phyloP scores from a whole-genome alignment of 345 rosid genomes.

The Heritiera fomes region DNA sequence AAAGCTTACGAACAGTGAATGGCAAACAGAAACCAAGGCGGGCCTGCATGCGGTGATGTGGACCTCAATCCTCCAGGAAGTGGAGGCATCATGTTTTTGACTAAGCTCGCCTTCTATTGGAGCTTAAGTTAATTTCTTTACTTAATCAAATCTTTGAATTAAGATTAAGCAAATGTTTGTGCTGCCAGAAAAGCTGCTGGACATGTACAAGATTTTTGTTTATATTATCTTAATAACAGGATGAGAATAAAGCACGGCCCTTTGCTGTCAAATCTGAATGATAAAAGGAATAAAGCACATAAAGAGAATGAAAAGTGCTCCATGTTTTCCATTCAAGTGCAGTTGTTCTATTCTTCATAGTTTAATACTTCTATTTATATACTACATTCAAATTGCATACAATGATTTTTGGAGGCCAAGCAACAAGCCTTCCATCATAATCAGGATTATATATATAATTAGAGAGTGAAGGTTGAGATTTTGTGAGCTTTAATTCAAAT shows the following conservation, averaged over 20 bases:
- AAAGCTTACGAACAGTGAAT: constrained; percentile 18
- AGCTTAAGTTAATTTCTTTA: constrained; percentile 16
- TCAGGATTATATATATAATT: too few relatives aligned
- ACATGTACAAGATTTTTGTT: background rate
- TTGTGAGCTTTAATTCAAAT: too few relatives aligned
- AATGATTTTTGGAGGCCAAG: too few relatives aligned
- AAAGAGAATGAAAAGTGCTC: too few relatives aligned
- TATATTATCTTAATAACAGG: background rate
- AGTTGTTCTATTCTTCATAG: too few relatives aligned
- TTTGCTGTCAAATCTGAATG: too few relatives aligned
- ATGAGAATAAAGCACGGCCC: constrained; percentile 7
- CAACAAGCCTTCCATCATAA: too few relatives aligned
- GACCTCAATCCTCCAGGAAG: constrained; percentile 29
- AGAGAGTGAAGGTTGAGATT: too few relatives aligned
- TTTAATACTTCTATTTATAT: too few relatives aligned
- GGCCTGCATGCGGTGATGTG: constrained; percentile 28
- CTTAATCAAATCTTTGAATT: constrained; percentile 12
- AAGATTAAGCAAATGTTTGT: constrained; percentile 35
- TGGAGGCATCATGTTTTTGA: constrained; percentile 44
- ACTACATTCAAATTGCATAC: too few relatives aligned
- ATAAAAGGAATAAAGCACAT: too few relatives aligned
- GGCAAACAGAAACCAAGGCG: too few relatives aligned
- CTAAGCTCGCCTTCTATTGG: constrained; percentile 45
- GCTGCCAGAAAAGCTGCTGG: background rate
- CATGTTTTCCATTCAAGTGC: background rate